phyloP scores from a whole-genome alignment of 257 asterid species.

The Handroanthus guayacan region DNA sequence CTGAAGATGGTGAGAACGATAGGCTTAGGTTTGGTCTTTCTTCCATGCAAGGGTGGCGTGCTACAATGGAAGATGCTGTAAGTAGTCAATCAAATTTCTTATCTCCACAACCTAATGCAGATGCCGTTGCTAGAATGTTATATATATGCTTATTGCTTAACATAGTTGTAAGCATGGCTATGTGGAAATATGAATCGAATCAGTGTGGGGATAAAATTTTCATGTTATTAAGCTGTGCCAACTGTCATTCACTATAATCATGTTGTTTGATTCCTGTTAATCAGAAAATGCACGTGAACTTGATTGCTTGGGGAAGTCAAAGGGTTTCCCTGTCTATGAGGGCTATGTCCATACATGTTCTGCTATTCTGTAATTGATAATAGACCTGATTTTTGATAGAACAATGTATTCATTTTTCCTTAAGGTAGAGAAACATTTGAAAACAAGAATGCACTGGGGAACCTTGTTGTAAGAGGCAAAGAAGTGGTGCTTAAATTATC shows the following conservation, averaged over 20 bases:
- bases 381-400: not conserved
- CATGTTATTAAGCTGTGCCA: no score
- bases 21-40: conserved; percentile 82
- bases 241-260: no score
- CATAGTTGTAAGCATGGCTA: conserved; percentile 9
- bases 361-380: no score
- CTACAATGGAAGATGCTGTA: conserved; percentile 99
- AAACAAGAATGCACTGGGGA: not conserved
- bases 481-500: not conserved
- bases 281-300: no score
- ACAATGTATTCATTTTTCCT: not conserved
- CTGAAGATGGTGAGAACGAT: conserved; percentile 81
- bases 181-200: conserved; percentile 3
- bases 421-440: not conserved
- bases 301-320: no score
- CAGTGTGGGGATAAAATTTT: not conserved
- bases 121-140: not conserved
- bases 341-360: no score
- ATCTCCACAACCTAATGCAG: not conserved
- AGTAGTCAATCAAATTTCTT: conserved; percentile 44
- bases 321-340: no score
- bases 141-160: not conserved
- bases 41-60: conserved; percentile 99
- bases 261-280: no score
- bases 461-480: conserved; percentile 12